Percentiles rank a stretch among this genome's conserved stretches.
Evolutionary conservation across 2,329 filamentous ascomycete species (phyloP).

Genomic region (Dactylellina cionopaga): DNA sequence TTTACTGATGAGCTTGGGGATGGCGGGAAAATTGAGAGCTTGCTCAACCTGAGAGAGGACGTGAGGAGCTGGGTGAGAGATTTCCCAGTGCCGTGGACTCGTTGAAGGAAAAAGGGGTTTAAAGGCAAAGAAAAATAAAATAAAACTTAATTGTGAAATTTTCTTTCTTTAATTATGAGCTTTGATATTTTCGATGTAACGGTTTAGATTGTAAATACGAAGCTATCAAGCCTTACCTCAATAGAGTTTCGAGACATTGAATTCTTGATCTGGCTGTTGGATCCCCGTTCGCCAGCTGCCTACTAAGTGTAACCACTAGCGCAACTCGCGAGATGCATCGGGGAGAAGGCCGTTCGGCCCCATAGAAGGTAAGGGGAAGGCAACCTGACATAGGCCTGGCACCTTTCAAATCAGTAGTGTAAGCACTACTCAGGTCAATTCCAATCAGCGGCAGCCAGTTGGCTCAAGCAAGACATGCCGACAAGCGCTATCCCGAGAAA

Average conservation of each 20-base stretch:
- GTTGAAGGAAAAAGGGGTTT: conserved; percentile 54
- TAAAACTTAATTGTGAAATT: conserved; percentile 9
- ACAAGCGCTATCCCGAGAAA: no score
- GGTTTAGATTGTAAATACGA: no score
- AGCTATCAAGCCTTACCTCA: no score
- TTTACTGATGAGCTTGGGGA: conserved; percentile 76
- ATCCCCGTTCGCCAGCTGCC: conserved; percentile 30
- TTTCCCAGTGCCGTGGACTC: conserved; percentile 74
- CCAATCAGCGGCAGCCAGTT: conserved; percentile 43
- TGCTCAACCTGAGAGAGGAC: conserved; percentile 76
- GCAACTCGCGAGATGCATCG: no score
- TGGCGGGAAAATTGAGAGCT: conserved; percentile 75
- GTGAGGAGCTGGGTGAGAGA: conserved; percentile 82
- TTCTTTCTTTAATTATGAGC: conserved; percentile 3
- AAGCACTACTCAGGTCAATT: conserved; percentile 3
- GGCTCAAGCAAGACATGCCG: conserved; percentile 32
- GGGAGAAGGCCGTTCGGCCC: conserved; percentile 23
- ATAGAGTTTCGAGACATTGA: no score
- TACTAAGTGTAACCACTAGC: conserved; percentile 20
- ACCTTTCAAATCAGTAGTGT: conserved; percentile 16
- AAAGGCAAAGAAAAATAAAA: no score
- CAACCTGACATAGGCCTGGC: conserved; percentile 1
- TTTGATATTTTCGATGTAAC: no score
- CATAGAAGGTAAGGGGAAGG: conserved; percentile 27
- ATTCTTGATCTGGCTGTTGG: no score